Percentiles rank a stretch among this genome's conserved stretches.
phyloP scores from a whole-genome alignment of 2,329 filamentous ascomycete species.

The Pseudogymnoascus pannorum region DNA sequence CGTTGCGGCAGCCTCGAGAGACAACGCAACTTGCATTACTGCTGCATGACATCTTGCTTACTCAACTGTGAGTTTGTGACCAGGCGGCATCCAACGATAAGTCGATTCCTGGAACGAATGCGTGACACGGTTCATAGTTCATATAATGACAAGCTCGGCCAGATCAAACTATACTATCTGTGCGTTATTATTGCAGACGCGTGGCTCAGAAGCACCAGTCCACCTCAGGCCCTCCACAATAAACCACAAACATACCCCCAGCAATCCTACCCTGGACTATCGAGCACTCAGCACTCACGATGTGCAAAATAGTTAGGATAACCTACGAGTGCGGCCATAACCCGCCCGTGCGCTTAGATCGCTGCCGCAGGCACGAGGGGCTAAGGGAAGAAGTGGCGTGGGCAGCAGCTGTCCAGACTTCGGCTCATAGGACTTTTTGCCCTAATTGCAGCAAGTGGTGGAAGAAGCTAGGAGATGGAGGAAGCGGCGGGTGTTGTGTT shows the following conservation, averaged over 20 bases:
- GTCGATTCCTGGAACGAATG: neutral
- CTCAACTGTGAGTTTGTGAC: neutral
- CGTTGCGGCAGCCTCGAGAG: neutral
- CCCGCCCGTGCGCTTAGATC: neutral
- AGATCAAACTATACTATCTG: neutral
- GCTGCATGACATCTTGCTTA: neutral
- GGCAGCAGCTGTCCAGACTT: neutral
- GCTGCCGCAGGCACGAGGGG: neutral
- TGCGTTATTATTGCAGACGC: neutral
- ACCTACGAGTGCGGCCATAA: neutral
- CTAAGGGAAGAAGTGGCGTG: neutral
- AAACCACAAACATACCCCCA: neutral
- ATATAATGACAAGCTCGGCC: neutral
- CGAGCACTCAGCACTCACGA: neutral
- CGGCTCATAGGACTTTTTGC: too few species aligned
- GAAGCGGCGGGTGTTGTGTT: neutral
- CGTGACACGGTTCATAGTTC: neutral
- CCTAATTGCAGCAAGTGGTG: too few species aligned
- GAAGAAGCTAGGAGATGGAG: neutral
- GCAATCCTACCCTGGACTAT: neutral
- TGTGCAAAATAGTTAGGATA: neutral
- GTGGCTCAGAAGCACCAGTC: neutral
- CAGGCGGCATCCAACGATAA: neutral
- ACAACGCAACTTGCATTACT: neutral
- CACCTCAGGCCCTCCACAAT: neutral